Evolutionary conservation across 2,329 filamentous ascomycete genomes (phyloP).

Genomic region (Fusarium goolgardi): DNA sequence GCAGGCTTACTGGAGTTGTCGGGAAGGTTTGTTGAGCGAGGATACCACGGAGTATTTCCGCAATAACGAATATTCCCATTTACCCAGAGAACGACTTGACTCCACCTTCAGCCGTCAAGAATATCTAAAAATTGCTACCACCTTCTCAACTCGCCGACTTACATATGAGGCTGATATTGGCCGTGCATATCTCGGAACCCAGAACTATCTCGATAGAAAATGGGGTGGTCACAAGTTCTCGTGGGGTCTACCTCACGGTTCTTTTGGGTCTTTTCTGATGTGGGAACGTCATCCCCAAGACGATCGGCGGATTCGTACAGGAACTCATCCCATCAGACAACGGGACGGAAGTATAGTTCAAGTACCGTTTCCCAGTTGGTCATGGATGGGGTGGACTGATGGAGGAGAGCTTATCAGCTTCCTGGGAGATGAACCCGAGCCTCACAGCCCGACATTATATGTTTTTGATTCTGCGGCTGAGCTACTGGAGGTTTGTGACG

Average conservation of each 20-base stretch:
- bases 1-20: slow-evolving; percentile 1
- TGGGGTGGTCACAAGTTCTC: neutral
- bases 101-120: neutral
- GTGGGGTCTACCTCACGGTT: neutral
- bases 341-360: neutral
- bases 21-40: neutral
- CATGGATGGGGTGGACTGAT: neutral
- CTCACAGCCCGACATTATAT: neutral
- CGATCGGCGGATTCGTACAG: neutral
- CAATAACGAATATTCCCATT: neutral
- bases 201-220: neutral
- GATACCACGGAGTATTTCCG: neutral
- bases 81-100: neutral
- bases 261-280: neutral
- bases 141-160: neutral
- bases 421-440: neutral
- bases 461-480: neutral
- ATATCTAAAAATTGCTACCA: neutral
- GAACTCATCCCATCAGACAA: neutral
- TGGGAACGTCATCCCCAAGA: neutral
- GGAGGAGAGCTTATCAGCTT: neutral
- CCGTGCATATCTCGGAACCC: neutral
- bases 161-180: neutral
- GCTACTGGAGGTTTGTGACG: neutral
- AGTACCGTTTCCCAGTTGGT: neutral